Evolutionary conservation across 768 basidiomycete species (phyloP).

Genomic region (Boletus patriciae): DNA sequence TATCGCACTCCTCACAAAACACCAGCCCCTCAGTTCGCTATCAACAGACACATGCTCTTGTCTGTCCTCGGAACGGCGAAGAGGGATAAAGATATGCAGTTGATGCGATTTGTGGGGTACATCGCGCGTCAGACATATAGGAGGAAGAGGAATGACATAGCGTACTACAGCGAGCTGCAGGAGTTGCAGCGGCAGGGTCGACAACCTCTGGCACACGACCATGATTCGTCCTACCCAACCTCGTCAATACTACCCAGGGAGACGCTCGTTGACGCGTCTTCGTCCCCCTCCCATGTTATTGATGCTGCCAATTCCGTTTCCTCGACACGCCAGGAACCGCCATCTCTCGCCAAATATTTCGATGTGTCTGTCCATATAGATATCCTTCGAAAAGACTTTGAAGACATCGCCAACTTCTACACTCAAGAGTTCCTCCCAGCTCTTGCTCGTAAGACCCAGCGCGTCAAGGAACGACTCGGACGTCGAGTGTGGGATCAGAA

Average conservation of each 20-base stretch:
- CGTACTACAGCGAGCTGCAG: conserved; percentile 40
- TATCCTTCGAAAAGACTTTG: conserved; percentile 55
- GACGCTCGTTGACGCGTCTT: not conserved
- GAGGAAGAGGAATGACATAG: conserved; percentile 50
- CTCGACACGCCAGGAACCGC: conserved; percentile 23
- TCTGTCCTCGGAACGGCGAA: conserved; percentile 60
- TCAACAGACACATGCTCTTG: conserved; percentile 57
- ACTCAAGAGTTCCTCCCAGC: conserved; percentile 39
- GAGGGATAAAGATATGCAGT: conserved; percentile 52
- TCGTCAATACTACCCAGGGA: not conserved
- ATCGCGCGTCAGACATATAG: conserved; percentile 47
- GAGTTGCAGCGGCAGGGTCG: conserved; percentile 26
- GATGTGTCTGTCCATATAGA: conserved; percentile 55
- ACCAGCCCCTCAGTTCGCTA: conserved; percentile 49
- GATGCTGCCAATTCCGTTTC: conserved; percentile 23
- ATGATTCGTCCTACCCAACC: conserved; percentile 17
- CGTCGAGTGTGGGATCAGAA: conserved; percentile 69
- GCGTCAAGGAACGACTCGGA: conserved; percentile 74
- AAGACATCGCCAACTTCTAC: conserved; percentile 48
- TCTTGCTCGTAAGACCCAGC: conserved; percentile 52
- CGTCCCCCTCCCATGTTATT: not conserved
- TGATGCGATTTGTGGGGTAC: conserved; percentile 59
- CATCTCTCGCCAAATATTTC: conserved; percentile 37
- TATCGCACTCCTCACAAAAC: conserved; percentile 35
- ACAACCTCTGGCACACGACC: conserved; percentile 22